A percentile compares a stretch with the other conserved stretches of the same genome.
phyloP scores from a whole-genome alignment of 306 rosid genomes.

The Neltuma alba region DNA sequence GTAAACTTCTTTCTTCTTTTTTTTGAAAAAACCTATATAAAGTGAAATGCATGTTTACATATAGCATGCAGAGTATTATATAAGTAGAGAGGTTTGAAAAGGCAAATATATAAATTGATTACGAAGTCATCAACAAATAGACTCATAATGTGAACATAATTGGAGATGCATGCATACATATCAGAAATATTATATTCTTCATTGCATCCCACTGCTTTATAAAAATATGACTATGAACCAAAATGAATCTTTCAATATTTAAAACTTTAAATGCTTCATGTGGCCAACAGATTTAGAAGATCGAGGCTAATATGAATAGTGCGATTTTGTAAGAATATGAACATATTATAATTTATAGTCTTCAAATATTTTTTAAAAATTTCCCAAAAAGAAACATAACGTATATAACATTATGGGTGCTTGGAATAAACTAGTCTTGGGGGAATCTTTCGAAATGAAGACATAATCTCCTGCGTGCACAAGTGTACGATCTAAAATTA shows the following conservation, averaged over 20 bases:
- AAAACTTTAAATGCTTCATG: not conserved
- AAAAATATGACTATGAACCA: not conserved
- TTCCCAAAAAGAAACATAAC: too few relatives aligned
- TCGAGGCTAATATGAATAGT: not conserved
- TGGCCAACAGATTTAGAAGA: not conserved
- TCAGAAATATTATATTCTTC: conserved; percentile 2
- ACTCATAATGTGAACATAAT: conserved; percentile 19
- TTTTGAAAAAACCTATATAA: not conserved
- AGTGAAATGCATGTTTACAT: not conserved
- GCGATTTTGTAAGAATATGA: too few relatives aligned
- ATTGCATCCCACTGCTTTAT: not conserved
- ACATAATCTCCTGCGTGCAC: too few relatives aligned
- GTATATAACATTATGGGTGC: too few relatives aligned
- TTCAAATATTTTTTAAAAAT: too few relatives aligned
- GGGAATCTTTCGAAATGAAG: too few relatives aligned
- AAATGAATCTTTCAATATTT: not conserved
- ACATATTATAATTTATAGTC: too few relatives aligned
- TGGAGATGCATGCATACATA: not conserved
- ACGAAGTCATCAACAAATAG: not conserved
- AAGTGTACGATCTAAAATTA: too few relatives aligned
- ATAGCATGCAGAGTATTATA: too few relatives aligned
- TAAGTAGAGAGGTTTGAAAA: not conserved
- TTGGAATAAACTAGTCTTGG: too few relatives aligned
- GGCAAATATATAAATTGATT: not conserved
- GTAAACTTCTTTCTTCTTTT: not conserved